phyloP scores from a whole-genome alignment of 208 protist genomes.

The Trypanosoma congolense region DNA sequence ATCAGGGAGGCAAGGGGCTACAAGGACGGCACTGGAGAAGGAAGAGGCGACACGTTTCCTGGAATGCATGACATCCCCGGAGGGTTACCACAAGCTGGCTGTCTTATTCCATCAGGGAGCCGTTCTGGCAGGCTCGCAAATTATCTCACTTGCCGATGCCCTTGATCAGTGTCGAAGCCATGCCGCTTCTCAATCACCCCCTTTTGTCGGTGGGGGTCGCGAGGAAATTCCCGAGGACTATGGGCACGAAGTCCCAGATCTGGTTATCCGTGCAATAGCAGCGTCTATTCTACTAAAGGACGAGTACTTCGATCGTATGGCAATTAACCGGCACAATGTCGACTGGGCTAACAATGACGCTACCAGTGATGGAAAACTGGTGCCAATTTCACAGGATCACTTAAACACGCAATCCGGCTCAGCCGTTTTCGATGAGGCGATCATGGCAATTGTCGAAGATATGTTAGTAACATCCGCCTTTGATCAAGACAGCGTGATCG shows the following conservation, averaged over 20 bases:
- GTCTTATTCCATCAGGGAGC: slow-evolving; percentile 23
- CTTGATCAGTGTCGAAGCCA: background rate
- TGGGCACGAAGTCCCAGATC: slow-evolving; percentile 30
- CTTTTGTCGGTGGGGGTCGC: background rate
- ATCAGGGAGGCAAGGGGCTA: background rate
- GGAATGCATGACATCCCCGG: slow-evolving; percentile 21
- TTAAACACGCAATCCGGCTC: slow-evolving; percentile 68
- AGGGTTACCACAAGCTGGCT: slow-evolving; percentile 24
- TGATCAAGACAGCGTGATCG: background rate
- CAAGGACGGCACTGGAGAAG: background rate
- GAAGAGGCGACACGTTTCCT: slow-evolving; percentile 21
- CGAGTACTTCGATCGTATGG: slow-evolving; percentile 84
- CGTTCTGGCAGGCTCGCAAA: slow-evolving; percentile 18
- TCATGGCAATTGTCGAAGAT: slow-evolving; percentile 75
- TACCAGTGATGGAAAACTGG: background rate
- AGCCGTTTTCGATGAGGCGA: slow-evolving; percentile 49
- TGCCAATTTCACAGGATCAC: slow-evolving; percentile 20
- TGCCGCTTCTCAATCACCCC: background rate
- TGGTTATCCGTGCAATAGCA: slow-evolving; percentile 60
- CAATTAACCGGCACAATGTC: slow-evolving; percentile 40
- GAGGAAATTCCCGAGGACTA: background rate
- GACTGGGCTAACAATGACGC: background rate
- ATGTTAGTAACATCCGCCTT: slow-evolving; percentile 23
- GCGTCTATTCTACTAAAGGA: slow-evolving; percentile 74
- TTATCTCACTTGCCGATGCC: slow-evolving; percentile 13